phyloP scores from a whole-genome alignment of 805 yeast genomes.

The Teunomyces atbi region DNA sequence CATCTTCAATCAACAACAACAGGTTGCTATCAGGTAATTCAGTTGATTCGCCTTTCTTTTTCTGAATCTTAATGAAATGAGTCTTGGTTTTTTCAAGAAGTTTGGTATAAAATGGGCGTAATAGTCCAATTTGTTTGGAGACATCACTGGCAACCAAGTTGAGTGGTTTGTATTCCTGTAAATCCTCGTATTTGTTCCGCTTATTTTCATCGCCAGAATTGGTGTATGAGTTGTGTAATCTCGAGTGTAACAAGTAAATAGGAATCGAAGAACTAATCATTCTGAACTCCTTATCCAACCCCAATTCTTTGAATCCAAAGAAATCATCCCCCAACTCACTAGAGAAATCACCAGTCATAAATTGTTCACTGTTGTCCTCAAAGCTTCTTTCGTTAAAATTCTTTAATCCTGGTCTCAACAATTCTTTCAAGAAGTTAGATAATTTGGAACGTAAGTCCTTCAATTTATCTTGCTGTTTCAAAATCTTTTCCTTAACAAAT shows the following conservation, averaged over 20 bases:
- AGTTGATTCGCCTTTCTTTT: slow-evolving; percentile 38
- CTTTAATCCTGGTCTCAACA: slow-evolving; percentile 76
- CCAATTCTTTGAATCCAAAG: slow-evolving; percentile 94
- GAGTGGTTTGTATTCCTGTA: slow-evolving; percentile 53
- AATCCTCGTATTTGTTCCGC: slow-evolving; percentile 61
- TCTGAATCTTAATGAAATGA: slow-evolving; percentile 39
- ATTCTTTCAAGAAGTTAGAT: slow-evolving; percentile 69
- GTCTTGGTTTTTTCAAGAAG: slow-evolving; percentile 44
- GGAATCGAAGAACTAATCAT: slow-evolving; percentile 84
- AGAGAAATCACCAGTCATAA: slow-evolving; percentile 91
- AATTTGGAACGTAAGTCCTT: slow-evolving; percentile 66
- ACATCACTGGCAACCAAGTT: slow-evolving; percentile 54
- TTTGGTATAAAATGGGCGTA: slow-evolving; percentile 51
- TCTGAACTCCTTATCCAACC: slow-evolving; percentile 89
- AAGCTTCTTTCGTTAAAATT: slow-evolving; percentile 77
- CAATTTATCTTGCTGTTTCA: slow-evolving; percentile 67
- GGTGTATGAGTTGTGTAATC: slow-evolving; percentile 58
- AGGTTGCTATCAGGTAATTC: slow-evolving; percentile 39
- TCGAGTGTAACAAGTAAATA: slow-evolving; percentile 77
- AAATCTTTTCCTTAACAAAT: slow-evolving; percentile 69
- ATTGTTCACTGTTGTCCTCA: slow-evolving; percentile 89
- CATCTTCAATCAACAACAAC: slow-evolving; percentile 66
- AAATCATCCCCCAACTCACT: slow-evolving; percentile 94
- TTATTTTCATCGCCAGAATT: slow-evolving; percentile 45
- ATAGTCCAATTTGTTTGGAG: slow-evolving; percentile 51